These are phyloP conservation scores for Powellomyces hirtus DNA, from an alignment of 192 early-diverging fungal genomes.

Conservation along the genomic window DNA sequence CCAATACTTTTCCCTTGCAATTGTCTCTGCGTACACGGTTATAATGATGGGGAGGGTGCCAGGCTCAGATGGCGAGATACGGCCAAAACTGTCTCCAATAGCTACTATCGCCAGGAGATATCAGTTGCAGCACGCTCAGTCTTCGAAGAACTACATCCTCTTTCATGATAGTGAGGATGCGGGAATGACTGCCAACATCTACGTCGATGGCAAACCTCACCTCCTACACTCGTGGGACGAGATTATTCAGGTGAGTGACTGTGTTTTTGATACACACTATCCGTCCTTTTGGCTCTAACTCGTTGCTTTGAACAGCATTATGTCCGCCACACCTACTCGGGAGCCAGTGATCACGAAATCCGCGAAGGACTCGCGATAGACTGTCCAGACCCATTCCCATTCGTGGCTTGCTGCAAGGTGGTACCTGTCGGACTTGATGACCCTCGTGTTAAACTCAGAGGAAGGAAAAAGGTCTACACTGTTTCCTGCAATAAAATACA, in stretches of 20 bases:
- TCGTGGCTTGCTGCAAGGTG: background rate
- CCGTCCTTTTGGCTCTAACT: background rate
- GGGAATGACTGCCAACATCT: background rate
- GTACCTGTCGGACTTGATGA: background rate
- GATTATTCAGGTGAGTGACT: background rate
- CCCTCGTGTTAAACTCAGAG: background rate
- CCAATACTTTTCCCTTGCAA: too few relatives aligned
- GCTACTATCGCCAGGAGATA: background rate
- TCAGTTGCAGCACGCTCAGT: background rate
- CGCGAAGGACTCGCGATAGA: background rate
- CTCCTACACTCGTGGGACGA: background rate
- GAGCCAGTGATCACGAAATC: background rate
- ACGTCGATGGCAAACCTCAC: background rate
- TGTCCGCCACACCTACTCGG: background rate
- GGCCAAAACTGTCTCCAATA: background rate
- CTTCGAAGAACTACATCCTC: background rate
- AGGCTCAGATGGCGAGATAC: background rate
- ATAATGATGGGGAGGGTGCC: too few relatives aligned
- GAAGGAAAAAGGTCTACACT: background rate
- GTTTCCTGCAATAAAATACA: background rate
- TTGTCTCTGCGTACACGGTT: too few relatives aligned
- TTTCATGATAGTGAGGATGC: background rate
- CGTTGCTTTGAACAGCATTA: background rate
- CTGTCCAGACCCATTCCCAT: constrained; percentile 3
- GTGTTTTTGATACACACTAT: background rate